Evolutionary conservation across 768 basidiomycete genomes (phyloP), one percentile per base, ranked within the genome.

Genomic region (Lentinula guzmanii): DNA sequence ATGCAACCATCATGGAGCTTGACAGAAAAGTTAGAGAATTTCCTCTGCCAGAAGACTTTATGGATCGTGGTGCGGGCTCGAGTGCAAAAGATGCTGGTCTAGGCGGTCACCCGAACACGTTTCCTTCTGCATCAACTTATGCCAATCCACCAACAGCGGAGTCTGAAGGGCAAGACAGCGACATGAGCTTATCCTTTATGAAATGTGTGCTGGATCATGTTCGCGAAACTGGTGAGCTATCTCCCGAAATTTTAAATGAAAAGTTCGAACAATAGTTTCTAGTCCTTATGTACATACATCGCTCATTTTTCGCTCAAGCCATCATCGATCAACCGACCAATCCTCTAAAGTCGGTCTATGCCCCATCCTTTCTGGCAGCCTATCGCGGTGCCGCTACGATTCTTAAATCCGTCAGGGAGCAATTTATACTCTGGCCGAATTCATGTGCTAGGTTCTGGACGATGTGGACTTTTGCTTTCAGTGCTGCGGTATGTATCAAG

Each of bases 1-100:
- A 87, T 64, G 71, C 79, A 0, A 85, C 83, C 4, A 83, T 88
- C 63, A 82, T 86, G 80, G 86, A 86, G 52, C 77, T 88, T 2
- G 86, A 88, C 71, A 77, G 78, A 18, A 86, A 83, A 72, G 83
- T 91, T 15, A 82, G 85, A 58, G 86, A 90, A 63, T 87, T 85
- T 61, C 77, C 80, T 11, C 70, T 87, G 16, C 80, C 85, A 24
- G 82, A 82, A 16, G 73, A 71, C 18, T 71, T 79, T 2, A 75
- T 77, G 1, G 67, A 77, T 34, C 45, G 58, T 10, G 58, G 58
- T 11, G 48, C 58, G 28, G 58, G 56, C 2, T 46, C 56, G 8
- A 43, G 42, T 46, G 41, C 58, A 1, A 65, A 71, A 10, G 72
- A 72, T 4, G 52, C 61, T 24, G 59, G 60, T 7, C 45, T 58